Conservation (phyloP, 768 basidiomycete genomes). For the Mycena maculata region DNA sequence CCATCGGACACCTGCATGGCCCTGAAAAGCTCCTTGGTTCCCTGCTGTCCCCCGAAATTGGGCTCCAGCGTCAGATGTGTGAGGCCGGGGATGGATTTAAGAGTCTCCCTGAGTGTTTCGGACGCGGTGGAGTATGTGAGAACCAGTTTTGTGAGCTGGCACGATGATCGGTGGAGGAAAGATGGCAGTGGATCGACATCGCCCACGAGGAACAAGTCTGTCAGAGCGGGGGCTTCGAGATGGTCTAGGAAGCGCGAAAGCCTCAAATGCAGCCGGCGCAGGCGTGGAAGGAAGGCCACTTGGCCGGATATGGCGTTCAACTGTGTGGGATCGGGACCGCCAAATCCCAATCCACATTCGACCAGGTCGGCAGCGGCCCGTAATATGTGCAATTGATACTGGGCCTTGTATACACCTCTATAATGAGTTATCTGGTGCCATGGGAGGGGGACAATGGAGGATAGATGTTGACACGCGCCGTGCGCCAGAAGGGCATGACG, state of each 20-base stretch:
- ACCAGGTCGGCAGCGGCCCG: background rate
- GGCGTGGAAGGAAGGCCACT: background rate
- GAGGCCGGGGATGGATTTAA: background rate
- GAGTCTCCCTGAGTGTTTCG: background rate
- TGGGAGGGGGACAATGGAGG: background rate
- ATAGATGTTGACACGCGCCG: background rate
- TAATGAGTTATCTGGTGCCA: slow-evolving; percentile 1
- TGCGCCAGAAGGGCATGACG: background rate
- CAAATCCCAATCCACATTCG: background rate
- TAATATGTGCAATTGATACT: background rate
- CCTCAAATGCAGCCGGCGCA: background rate
- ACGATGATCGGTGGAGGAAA: background rate
- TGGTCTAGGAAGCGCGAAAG: background rate
- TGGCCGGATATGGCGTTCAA: background rate
- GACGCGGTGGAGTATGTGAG: background rate
- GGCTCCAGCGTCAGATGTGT: background rate
- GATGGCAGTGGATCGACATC: background rate
- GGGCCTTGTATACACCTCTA: background rate
- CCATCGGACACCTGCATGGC: background rate
- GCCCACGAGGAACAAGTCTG: background rate
- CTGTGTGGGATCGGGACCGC: no score
- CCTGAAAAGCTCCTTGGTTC: background rate
- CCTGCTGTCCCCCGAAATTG: background rate
- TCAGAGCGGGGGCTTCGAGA: background rate
- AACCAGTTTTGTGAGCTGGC: background rate